phyloP scores from a whole-genome alignment of 305 asterid genomes.

The Rubia peregrina region DNA sequence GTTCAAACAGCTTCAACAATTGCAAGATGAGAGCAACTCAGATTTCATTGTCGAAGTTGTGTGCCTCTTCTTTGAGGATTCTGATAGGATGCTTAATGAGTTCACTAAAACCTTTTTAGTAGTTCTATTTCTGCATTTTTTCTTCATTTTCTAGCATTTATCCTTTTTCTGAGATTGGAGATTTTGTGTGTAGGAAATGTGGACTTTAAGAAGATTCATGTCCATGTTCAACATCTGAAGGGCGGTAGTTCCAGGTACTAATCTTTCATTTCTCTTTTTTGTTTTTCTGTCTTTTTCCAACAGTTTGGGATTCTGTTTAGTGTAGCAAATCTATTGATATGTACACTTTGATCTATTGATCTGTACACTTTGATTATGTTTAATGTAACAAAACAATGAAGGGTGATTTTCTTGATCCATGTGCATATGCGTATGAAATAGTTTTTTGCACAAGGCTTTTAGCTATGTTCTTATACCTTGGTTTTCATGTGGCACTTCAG shows the following conservation, averaged over 20 bases:
- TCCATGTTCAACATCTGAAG: conserved; percentile 35
- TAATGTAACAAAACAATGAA: conserved; percentile 14
- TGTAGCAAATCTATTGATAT: neutral
- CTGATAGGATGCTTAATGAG: conserved; percentile 32
- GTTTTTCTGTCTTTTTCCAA: neutral
- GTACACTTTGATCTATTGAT: no score
- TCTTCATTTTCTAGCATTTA: neutral
- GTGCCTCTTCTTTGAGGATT: conserved; percentile 31
- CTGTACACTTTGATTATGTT: no score
- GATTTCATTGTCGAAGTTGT: conserved; percentile 22
- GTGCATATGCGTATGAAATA: neutral
- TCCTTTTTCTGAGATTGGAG: neutral
- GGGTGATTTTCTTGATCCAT: conserved; percentile 18
- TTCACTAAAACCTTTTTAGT: conserved; percentile 26
- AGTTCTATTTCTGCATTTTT: neutral
- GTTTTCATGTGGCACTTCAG: no score
- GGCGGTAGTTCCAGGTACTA: conserved; percentile 36
- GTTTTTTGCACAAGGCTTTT: no score
- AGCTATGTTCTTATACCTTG: no score
- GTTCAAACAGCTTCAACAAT: neutral
- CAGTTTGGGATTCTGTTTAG: neutral
- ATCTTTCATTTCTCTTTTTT: no score
- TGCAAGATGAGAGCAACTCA: no score
- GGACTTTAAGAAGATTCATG: conserved; percentile 30
- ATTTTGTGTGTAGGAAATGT: conserved; percentile 13